phyloP scores from a whole-genome alignment of 2,329 filamentous ascomycete species.

The Chrysosporium queenslandicum region DNA sequence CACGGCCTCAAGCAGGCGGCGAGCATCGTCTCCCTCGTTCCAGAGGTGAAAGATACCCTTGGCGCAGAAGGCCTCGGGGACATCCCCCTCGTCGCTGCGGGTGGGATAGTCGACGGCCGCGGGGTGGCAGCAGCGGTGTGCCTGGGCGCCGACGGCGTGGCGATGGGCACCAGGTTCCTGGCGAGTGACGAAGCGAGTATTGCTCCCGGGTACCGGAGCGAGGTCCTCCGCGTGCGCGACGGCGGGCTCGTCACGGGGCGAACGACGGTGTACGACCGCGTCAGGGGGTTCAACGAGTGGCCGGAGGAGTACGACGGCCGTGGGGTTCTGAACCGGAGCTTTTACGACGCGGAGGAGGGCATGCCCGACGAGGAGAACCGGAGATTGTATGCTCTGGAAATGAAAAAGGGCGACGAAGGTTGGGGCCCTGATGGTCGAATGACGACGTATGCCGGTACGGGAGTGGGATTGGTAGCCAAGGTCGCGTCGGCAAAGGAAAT shows the following conservation, averaged over 20 bases:
- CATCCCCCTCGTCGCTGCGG: conserved; percentile 44
- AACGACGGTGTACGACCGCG: conserved; percentile 44
- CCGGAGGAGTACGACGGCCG: conserved; percentile 48
- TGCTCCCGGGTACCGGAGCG: conserved; percentile 41
- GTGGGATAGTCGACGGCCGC: conserved; percentile 45
- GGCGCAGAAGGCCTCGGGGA: conserved; percentile 17
- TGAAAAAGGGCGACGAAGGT: conserved; percentile 41
- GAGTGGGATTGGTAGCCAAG: conserved; percentile 48
- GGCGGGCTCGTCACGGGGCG: conserved; percentile 44
- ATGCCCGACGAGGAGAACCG: conserved; percentile 34
- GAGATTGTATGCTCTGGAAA: conserved; percentile 39
- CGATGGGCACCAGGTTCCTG: conserved; percentile 56
- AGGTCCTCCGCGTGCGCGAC: conserved; percentile 41
- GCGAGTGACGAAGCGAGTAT: conserved; percentile 43
- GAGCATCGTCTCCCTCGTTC: conserved; percentile 41
- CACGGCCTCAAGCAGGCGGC: conserved; percentile 42
- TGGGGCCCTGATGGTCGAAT: conserved; percentile 47
- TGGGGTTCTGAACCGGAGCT: conserved; percentile 49
- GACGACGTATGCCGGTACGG: conserved; percentile 54
- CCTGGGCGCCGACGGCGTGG: conserved; percentile 46
- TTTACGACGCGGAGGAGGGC: conserved; percentile 34
- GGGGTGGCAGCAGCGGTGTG: conserved; percentile 43
- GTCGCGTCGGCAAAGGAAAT: conserved; percentile 45
- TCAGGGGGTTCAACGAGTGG: conserved; percentile 50
- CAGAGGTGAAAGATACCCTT: conserved; percentile 41